Evolutionary conservation across 768 basidiomycete species (phyloP), one percentile per base, ranked within the genome.

Genomic region (Auriculariales sp.): DNA sequence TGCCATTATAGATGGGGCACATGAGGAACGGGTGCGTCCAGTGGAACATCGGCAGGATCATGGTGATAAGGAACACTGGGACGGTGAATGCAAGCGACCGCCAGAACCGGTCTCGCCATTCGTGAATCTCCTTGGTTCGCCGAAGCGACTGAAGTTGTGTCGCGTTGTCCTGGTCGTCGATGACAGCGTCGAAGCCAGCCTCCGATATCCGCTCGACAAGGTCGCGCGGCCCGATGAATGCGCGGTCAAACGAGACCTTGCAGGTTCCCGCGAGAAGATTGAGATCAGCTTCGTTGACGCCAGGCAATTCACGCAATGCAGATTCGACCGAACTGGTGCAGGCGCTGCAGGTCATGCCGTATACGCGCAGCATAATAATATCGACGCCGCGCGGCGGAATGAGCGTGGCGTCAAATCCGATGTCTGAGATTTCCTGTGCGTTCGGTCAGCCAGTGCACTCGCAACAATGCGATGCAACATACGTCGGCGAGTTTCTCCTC

Each of bases 61-160:
- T 98, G 52, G 75, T 72, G 49, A 98, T 67, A 62, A 95, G 77
- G 67, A 98, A 97, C 33, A 93, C 91, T n/a, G 95, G 95, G 0
- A 93, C 54, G 47, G 91, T 91, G 59, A 99, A 94, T 7, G 68
- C 57, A 27, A 83, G 54, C 61, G 81, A 78, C 71, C 79, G 80
- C 30, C 77, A 61, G 68, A 98, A 81, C 22, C 90, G 81, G 17
- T 65, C 64, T 36, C 77, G 71, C 95, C 95, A 99, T 59, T 93
- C 84, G 55, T 84, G 73, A 34, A 97, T 83, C 64, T 98, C 95
- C 64, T 89, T 91, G 28, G 83, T 83, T 9, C 88, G 80, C 3
- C 82, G 83, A 49, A 95, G 80, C 1, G 89, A 91, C 48, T 79
- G 79, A 9, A 89, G 68, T 62, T 95, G 91, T 4, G 90, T 88